Conservation (phyloP, 2,329 filamentous ascomycete genomes). For the Exophiala phaeomuriformis region DNA sequence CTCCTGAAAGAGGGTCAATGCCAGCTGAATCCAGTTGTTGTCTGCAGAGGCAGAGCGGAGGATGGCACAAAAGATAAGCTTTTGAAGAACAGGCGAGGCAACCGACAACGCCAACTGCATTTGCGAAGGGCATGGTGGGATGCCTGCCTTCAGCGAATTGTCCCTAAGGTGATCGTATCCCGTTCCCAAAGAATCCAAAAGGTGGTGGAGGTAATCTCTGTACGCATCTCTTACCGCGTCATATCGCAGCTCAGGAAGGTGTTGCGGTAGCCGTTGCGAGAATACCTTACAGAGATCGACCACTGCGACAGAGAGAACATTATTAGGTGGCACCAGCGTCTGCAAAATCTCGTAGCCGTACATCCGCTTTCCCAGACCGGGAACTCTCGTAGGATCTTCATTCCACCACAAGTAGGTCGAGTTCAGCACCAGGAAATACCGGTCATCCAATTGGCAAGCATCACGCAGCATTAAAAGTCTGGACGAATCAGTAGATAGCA, state of each 20-base stretch:
- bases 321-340: too few species aligned
- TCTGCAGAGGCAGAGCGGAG: not conserved
- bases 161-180: not conserved
- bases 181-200: not conserved
- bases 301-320: too few species aligned
- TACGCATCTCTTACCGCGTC: too few species aligned
- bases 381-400: not conserved
- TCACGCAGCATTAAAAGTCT: slow-evolving; percentile 41
- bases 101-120: slow-evolving; percentile 4
- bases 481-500: not conserved
- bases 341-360: too few species aligned
- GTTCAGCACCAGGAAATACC: slow-evolving; percentile 48
- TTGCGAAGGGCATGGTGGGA: slow-evolving; percentile 8
- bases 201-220: not conserved
- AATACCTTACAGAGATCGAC: too few species aligned
- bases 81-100: slow-evolving; percentile 11
- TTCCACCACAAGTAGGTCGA: slow-evolving; percentile 4
- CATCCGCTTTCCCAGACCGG: not conserved
- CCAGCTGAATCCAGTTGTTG: not conserved
- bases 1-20: slow-evolving; percentile 1
- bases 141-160: not conserved
- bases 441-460: slow-evolving; percentile 53
- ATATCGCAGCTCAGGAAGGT: too few species aligned
- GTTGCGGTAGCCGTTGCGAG: too few species aligned
- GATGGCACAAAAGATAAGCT: slow-evolving; percentile 6